These are phyloP conservation scores for Lanmaoa pseudosensibilis DNA, from an alignment of 768 basidiomycete genomes.

Conservation along the genomic window DNA sequence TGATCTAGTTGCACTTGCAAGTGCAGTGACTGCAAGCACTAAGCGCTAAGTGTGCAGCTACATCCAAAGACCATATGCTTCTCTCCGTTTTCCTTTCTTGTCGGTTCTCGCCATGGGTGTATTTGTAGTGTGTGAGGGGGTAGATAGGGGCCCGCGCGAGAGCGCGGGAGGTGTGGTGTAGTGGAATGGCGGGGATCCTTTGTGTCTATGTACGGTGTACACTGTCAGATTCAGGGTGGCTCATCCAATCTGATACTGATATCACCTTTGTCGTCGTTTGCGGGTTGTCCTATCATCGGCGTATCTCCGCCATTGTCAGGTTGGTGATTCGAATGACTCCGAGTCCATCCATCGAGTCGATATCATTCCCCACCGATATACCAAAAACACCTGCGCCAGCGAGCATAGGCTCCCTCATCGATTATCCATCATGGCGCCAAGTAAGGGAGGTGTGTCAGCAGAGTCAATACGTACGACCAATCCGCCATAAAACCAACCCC, in stretches of 20 bases:
- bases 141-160: not conserved
- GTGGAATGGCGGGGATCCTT: not conserved
- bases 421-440: too few relatives aligned
- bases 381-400: too few relatives aligned
- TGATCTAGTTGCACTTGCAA: constrained; percentile 12
- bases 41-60: not conserved
- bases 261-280: not conserved
- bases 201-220: not conserved
- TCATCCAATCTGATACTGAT: not conserved
- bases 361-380: too few relatives aligned
- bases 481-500: too few relatives aligned
- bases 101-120: not conserved
- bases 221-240: not conserved
- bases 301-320: too few relatives aligned
- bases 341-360: too few relatives aligned
- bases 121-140: not conserved
- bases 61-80: not conserved
- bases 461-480: too few relatives aligned
- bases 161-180: too few relatives aligned
- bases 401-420: too few relatives aligned
- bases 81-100: not conserved
- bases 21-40: constrained; percentile 20
- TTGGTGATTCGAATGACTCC: too few relatives aligned
- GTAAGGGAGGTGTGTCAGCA: too few relatives aligned
- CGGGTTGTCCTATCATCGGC: too few relatives aligned